Evolutionary conservation across 768 basidiomycete species (phyloP).

Genomic region (Tricholoma matsutake): DNA sequence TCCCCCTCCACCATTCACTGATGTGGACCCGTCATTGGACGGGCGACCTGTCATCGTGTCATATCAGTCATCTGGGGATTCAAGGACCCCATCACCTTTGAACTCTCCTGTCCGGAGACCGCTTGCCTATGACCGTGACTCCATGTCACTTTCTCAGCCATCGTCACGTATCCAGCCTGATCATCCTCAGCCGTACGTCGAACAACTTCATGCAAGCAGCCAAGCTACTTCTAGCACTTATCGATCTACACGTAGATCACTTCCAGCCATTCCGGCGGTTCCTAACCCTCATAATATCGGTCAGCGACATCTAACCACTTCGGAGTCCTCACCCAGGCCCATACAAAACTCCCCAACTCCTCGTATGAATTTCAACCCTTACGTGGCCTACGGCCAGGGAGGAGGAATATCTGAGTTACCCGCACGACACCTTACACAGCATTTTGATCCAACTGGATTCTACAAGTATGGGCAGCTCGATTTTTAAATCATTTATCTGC

Average conservation of each 20-base stretch:
- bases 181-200: not conserved
- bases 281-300: conserved; percentile 9
- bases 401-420: not conserved
- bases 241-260: conserved; percentile 20
- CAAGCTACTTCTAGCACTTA: not conserved
- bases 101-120: not conserved
- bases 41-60: conserved; percentile 23
- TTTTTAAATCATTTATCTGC: not conserved
- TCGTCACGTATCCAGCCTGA: conserved; percentile 7
- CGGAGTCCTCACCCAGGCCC: not conserved
- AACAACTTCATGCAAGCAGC: not conserved
- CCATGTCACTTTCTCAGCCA: conserved; percentile 1
- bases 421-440: conserved; percentile 15
- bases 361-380: conserved; percentile 40
- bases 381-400: conserved; percentile 38
- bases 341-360: conserved; percentile 7
- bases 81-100: conserved; percentile 19
- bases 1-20: conserved; percentile 39
- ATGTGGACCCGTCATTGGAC: conserved; percentile 33
- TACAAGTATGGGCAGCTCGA: conserved; percentile 48
- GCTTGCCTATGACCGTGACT: not conserved
- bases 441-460: conserved; percentile 36
- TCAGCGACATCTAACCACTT: conserved; percentile 11
- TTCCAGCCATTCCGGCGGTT: conserved; percentile 12
- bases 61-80: conserved; percentile 19